Base-by-base conservation (phyloP, 306 rosid species). In the Cucurbita pepo region DNA sequence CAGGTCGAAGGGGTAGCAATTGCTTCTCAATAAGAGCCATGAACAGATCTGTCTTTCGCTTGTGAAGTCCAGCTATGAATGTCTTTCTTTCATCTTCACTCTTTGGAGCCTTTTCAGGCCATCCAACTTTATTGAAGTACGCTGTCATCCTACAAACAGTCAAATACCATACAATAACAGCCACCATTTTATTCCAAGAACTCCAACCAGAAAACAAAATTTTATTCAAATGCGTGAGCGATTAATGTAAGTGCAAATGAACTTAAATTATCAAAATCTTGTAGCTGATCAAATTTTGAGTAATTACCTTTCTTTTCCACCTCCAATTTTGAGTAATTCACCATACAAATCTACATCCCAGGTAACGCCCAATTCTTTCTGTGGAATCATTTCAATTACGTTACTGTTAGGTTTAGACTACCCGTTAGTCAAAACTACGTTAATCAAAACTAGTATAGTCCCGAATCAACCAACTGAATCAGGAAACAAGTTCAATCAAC, bases 331-430 rank as follows among this genome's bases (percentile, higher is more conserved):
- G 85, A 94, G 97, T 78, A 94, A 80, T 76, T 94, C 95, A 9
- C 98, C 98, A 8, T 90, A 94, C 85, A 94, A 86, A 56, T 94
- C 96, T 43, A 94, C 99, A 81, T 89, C 95, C 99, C 99, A 91
- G 0, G 92, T 85, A 76, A 89, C 89, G 7, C 96, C 95, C 83
- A 94, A 83, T 79, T 87, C 95, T 85, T 74, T 91, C 97, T 94
- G 85, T 41, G 62, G 65, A 30, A 19, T 78, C 79, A 79, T 78
- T 56, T 12, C 38, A 56, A 58, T 12, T 14, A 10, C 15, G 52
- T 50, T 48, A 73, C 13, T n/a, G 71, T 65, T 19, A 65, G 71
- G 38, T 21, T 21, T 38, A 12, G 52, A 4, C 45, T 66, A 44
- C 19, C 55, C 72, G 45, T 16, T 40, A 63, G 9, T 25, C 41